Evolutionary conservation across 306 rosid species (phyloP).

Genomic region (Cucurbita argyrosperma): DNA sequence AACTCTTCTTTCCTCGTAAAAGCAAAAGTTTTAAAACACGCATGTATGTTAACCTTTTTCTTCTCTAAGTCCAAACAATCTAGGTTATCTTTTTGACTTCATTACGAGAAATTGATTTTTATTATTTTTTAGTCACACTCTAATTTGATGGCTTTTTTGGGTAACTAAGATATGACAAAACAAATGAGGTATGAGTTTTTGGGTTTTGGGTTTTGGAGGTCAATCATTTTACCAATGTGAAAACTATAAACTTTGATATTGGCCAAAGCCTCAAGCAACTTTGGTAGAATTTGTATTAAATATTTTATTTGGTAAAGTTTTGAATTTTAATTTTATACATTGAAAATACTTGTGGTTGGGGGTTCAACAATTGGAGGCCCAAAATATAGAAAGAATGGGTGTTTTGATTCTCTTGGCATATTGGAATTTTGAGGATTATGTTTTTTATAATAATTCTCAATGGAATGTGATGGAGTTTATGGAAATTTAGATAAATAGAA

Average conservation of each 20-base stretch:
- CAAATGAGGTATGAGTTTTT: neutral
- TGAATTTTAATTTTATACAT: neutral
- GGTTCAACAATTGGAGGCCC: neutral
- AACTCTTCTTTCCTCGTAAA: neutral
- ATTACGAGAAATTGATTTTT: neutral
- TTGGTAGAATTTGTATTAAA: neutral
- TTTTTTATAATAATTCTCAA: neutral
- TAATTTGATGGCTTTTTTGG: neutral
- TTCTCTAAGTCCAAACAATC: neutral
- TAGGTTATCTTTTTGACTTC: neutral
- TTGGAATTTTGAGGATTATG: neutral
- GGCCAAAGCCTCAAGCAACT: neutral
- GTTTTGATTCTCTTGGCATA: neutral
- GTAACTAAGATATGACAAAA: neutral
- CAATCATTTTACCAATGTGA: neutral
- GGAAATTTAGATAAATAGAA: too few species aligned
- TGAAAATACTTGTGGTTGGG: neutral
- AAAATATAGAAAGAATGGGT: neutral
- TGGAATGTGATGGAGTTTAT: too few species aligned
- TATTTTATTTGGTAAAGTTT: neutral
- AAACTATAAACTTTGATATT: neutral
- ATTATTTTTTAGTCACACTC: neutral
- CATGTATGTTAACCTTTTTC: neutral
- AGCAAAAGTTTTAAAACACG: neutral
- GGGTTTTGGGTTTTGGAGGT: neutral